These are phyloP conservation scores for Ormosia emarginata DNA, from an alignment of 306 rosid genomes.

Conservation along the genomic window DNA sequence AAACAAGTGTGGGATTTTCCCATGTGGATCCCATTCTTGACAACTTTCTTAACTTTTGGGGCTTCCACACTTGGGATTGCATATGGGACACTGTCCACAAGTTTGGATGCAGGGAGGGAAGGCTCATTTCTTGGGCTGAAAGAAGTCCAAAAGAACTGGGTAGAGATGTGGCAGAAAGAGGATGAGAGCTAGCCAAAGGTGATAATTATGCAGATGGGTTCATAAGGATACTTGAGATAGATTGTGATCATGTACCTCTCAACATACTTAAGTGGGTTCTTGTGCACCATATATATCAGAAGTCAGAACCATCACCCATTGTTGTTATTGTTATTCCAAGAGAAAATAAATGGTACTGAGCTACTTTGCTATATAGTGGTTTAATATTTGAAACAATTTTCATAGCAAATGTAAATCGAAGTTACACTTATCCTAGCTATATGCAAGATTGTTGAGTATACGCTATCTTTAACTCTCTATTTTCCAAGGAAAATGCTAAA, in stretches of 20 bases:
- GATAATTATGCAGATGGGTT: neutral
- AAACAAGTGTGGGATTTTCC: conserved; percentile 54
- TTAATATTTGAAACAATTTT: neutral
- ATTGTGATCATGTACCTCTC: neutral
- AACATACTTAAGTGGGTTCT: neutral
- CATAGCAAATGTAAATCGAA: neutral
- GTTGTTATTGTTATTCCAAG: neutral
- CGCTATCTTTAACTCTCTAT: neutral
- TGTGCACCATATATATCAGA: neutral
- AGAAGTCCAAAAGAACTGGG: conserved; percentile 67
- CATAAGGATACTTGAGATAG: neutral
- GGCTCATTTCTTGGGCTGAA: conserved; percentile 74
- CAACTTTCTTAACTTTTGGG: conserved; percentile 59
- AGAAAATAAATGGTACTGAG: neutral
- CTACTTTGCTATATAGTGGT: neutral
- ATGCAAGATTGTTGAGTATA: neutral
- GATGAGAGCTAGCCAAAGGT: conserved; percentile 9
- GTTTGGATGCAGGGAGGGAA: conserved; percentile 66
- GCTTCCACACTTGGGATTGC: conserved; percentile 71
- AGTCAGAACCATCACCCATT: neutral
- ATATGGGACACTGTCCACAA: conserved; percentile 69
- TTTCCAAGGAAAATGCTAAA: neutral
- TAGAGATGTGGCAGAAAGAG: conserved; percentile 86
- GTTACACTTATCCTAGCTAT: neutral
- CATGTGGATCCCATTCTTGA: conserved; percentile 63